Conservation (phyloP, 2,329 filamentous ascomycete genomes). For the Cladosporium velox region DNA sequence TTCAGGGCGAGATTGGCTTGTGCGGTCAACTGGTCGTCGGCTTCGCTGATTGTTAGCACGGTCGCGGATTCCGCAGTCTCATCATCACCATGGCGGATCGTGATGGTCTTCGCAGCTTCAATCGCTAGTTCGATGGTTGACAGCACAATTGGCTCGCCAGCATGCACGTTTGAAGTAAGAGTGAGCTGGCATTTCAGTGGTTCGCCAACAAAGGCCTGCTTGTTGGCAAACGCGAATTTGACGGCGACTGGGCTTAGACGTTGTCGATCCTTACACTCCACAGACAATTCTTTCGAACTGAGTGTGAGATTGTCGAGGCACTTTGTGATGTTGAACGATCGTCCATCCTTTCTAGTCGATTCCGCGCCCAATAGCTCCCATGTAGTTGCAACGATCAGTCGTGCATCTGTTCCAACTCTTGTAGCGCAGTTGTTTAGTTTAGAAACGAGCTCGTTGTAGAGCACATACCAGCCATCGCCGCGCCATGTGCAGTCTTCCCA, state of each 20-base stretch:
- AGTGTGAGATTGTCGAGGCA: slow-evolving; percentile 24
- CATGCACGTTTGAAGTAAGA: slow-evolving; percentile 52
- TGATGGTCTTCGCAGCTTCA: slow-evolving; percentile 22
- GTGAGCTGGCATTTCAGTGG: slow-evolving; percentile 57
- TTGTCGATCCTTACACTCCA: slow-evolving; percentile 27
- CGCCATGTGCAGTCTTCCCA: slow-evolving; percentile 63
- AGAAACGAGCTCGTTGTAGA: slow-evolving; percentile 57
- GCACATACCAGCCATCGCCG: slow-evolving; percentile 59
- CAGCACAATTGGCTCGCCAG: slow-evolving; percentile 29
- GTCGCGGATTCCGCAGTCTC: neutral
- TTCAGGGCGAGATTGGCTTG: slow-evolving; percentile 64
- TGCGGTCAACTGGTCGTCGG: neutral
- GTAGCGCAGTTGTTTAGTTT: slow-evolving; percentile 56
- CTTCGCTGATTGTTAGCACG: neutral
- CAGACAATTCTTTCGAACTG: slow-evolving; percentile 8
- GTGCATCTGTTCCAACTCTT: slow-evolving; percentile 41
- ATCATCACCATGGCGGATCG: slow-evolving; percentile 23
- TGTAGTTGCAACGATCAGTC: slow-evolving; percentile 54
- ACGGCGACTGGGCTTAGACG: slow-evolving; percentile 46
- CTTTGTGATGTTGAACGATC: slow-evolving; percentile 20
- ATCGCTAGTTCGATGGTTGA: slow-evolving; percentile 27
- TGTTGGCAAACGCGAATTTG: slow-evolving; percentile 55
- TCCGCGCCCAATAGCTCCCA: slow-evolving; percentile 55
- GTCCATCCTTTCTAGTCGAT: slow-evolving; percentile 14
- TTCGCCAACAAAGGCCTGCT: slow-evolving; percentile 62